phyloP scores from a whole-genome alignment of 2,329 filamentous ascomycete species.

The Fusarium nelsonii region DNA sequence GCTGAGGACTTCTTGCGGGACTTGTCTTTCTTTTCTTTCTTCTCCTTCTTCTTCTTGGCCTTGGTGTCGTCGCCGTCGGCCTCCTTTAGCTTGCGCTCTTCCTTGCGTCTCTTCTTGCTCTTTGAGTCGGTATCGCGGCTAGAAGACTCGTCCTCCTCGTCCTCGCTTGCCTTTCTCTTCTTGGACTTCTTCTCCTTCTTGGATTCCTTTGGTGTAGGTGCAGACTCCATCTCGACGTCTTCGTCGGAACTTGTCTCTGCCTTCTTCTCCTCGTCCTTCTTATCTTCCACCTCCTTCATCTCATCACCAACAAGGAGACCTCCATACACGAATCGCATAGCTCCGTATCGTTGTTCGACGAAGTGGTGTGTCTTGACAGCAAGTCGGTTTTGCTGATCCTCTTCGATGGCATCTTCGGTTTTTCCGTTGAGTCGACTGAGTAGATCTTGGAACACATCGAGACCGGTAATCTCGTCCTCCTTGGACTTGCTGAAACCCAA shows the following conservation, averaged over 20 bases:
- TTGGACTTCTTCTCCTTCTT: conserved; percentile 62
- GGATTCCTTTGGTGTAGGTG: conserved; percentile 43
- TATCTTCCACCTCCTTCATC: conserved; percentile 57
- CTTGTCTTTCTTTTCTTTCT: conserved; percentile 59
- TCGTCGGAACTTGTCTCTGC: conserved; percentile 32
- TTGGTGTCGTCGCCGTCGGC: conserved; percentile 40
- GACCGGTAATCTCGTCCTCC: conserved; percentile 83
- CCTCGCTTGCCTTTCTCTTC: conserved; percentile 61
- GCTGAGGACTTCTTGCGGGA: conserved; percentile 44
- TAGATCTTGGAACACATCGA: conserved; percentile 88
- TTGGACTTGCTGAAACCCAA: conserved; percentile 84
- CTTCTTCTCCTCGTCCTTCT: conserved; percentile 24
- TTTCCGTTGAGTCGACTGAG: conserved; percentile 92
- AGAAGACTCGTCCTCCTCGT: conserved; percentile 50
- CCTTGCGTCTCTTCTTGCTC: conserved; percentile 55
- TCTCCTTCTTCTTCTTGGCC: conserved; percentile 52
- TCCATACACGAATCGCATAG: conserved; percentile 88
- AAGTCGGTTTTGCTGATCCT: conserved; percentile 75
- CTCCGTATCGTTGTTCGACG: conserved; percentile 79
- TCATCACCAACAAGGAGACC: conserved; percentile 75
- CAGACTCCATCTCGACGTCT: conserved; percentile 42
- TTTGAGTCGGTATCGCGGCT: conserved; percentile 50
- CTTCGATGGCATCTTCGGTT: conserved; percentile 76
- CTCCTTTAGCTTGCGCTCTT: conserved; percentile 54
- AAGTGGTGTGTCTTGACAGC: conserved; percentile 80